Conservation (phyloP, 331 rosid species). For the Ulmus americana region DNA sequence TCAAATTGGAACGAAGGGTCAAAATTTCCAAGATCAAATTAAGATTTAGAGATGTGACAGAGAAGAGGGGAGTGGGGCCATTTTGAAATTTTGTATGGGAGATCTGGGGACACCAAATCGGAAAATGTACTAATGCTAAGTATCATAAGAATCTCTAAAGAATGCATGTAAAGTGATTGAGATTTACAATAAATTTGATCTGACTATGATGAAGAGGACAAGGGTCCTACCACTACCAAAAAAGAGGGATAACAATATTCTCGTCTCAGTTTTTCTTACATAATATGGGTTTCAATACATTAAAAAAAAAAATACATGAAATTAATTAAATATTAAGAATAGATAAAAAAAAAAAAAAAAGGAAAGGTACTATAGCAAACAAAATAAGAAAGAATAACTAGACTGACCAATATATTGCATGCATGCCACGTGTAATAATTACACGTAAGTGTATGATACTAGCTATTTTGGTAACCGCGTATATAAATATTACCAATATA, state of each 20-base stretch:
- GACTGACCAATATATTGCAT: not conserved
- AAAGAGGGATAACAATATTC: too few species aligned
- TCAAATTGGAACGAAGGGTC: too few species aligned
- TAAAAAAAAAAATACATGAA: not conserved
- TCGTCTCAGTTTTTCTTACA: too few species aligned
- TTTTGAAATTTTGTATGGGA: not conserved
- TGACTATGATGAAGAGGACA: not conserved
- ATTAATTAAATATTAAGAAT: not conserved
- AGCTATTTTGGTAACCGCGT: too few species aligned
- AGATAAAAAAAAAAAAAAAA: not conserved
- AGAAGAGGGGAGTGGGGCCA: not conserved
- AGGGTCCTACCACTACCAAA: not conserved
- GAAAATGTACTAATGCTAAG: conserved; percentile 2
- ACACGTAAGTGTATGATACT: not conserved
- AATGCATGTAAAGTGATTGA: not conserved
- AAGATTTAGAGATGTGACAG: too few species aligned
- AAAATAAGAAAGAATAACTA: not conserved
- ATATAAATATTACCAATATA: too few species aligned
- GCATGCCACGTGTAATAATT: conserved; percentile 5
- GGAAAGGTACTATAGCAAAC: not conserved
- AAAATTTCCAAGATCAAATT: too few species aligned
- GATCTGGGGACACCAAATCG: not conserved
- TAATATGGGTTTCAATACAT: too few species aligned
- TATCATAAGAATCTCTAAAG: conserved; percentile 8
- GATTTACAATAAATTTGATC: not conserved